These are phyloP conservation scores for Nicotiana tomentosiformis DNA, from an alignment of 257 asterid genomes.

Conservation along the genomic window DNA sequence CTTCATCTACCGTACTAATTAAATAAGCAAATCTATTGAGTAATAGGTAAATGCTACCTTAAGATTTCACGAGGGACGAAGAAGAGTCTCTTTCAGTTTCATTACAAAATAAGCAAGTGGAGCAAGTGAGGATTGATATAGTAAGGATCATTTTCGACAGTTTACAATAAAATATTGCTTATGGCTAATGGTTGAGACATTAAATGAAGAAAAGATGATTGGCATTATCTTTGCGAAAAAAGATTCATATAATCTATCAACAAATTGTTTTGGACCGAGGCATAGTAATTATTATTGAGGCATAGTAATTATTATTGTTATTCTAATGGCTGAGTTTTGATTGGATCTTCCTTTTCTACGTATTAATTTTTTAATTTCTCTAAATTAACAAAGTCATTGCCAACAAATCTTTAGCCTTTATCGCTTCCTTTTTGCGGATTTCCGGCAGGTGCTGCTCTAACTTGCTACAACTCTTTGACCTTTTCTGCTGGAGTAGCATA, in stretches of 20 bases:
- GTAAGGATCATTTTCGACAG: not conserved
- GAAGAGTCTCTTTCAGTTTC: not conserved
- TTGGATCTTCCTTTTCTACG: not conserved
- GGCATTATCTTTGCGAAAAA: too few species aligned
- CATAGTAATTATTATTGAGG: too few species aligned
- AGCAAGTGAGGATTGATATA: not conserved
- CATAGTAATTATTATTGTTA: too few species aligned
- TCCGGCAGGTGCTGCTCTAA: not conserved
- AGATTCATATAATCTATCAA: too few species aligned
- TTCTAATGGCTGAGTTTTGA: too few species aligned
- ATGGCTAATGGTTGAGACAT: not conserved
- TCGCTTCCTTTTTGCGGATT: slow-evolving; percentile 1
- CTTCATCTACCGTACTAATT: slow-evolving; percentile 1
- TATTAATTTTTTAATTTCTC: not conserved
- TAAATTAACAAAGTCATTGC: not conserved
- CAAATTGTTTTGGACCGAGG: too few species aligned
- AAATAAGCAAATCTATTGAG: not conserved
- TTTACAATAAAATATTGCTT: not conserved
- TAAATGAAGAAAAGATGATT: too few species aligned
- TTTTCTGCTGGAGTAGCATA: not conserved
- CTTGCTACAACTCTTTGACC: too few species aligned
- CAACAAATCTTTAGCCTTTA: not conserved
- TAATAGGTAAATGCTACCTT: not conserved
- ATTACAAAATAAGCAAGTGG: not conserved
- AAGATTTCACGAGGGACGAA: not conserved